These are phyloP conservation scores for Sugiyamaella paludigena DNA, from an alignment of 1,139 yeast species.

Conservation along the genomic window DNA sequence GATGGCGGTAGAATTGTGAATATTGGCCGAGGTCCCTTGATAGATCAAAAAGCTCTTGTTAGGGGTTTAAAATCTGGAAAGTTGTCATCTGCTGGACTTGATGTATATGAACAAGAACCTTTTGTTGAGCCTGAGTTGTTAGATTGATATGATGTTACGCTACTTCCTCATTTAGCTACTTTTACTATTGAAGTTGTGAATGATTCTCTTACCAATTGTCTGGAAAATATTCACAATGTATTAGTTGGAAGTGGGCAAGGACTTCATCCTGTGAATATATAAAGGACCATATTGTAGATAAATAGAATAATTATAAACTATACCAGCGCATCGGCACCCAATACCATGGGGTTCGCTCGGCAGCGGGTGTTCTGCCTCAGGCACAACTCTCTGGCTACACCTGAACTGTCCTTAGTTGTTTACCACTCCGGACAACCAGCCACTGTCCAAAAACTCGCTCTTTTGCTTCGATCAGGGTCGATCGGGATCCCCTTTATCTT, in stretches of 20 bases:
- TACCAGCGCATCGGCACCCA: no score
- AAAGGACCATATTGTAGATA: no score
- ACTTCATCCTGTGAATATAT: constrained; percentile 6
- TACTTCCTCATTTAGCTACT: constrained; percentile 78
- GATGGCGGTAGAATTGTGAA: constrained; percentile 65
- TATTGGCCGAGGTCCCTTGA: constrained; percentile 73
- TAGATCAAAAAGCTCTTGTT: constrained; percentile 71
- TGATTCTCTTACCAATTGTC: constrained; percentile 17
- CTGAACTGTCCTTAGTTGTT: no score
- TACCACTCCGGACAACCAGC: no score
- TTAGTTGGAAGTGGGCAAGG: constrained; percentile 10
- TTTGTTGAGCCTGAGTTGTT: constrained; percentile 51
- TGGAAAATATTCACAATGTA: constrained; percentile 19
- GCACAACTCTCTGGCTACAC: no score
- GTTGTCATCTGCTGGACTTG: constrained; percentile 71
- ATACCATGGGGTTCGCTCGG: no score
- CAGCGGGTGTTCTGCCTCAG: no score
- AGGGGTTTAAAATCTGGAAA: constrained; percentile 66
- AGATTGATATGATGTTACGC: constrained; percentile 61
- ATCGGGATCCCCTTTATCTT: no score
- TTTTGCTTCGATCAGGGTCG: no score
- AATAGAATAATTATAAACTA: no score
- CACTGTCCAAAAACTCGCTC: no score
- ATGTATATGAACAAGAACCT: constrained; percentile 76
- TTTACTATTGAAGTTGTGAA: constrained; percentile 51